Base-by-base conservation (phyloP, 1,139 yeast species). In the Yamadazyma dendronema region DNA sequence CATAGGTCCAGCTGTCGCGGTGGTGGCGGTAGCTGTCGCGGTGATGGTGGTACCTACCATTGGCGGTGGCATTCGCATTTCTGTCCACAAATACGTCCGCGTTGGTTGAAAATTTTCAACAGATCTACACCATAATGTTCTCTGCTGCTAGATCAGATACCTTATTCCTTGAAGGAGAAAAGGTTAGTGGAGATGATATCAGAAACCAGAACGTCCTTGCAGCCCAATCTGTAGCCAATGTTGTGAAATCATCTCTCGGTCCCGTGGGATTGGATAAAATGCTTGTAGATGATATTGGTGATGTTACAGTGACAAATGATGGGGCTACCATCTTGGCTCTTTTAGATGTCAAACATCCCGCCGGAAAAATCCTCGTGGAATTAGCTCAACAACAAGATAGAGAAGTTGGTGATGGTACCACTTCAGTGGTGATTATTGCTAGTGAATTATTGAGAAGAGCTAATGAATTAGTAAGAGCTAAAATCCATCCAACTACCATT, bases 261-360 rank as follows among this genome's bases (percentile, higher is more conserved):
- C 99, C 99, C 7, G 98, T 92, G 29, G 99, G 99, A 17, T 74
- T 94, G 40, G 99, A 94, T 65, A 94, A 94, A 70, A 92, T 94
- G 97, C 75, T 94, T 42, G 99, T 94, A 34, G 99, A 94, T 63
- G 98, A 94, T 59, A 94, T 94, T 65, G 98, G 98, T 44, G 99
- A 94, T 65, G 97, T 94, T 34, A 90, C 97, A 5, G 97, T 94
- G 38, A 94, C 99, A 37, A 94, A 94, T 59, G 99, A 94, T 62
- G 99, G 99, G 47, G 98, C 99, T 39, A 94, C 98, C 7, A 94
- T 94, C 49, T 72, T 94, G 47, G 77, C 92, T 9, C 67, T 94
- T 42, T 73, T 94, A 48, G 98, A 94, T 59, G 97, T 94, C 37
- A 97, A 94, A 64, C 99, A 94, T 61, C 99, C 99, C 25, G 98